Evolutionary conservation across 345 rosid species (phyloP).

Genomic region (Anacardium occidentale): DNA sequence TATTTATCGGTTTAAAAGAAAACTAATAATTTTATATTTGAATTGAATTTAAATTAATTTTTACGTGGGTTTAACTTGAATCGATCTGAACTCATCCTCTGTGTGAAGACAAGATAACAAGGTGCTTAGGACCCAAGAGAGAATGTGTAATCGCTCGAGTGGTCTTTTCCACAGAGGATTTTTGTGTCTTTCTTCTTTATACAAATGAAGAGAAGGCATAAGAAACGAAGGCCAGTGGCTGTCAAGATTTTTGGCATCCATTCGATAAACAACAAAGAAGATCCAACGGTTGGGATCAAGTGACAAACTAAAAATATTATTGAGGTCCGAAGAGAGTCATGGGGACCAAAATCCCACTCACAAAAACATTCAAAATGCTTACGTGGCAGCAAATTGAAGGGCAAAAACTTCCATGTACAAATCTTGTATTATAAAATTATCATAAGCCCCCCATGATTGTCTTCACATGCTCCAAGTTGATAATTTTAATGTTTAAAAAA

Average conservation of each 20-base stretch:
- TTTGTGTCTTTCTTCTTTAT: neutral
- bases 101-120: slow-evolving; percentile 14
- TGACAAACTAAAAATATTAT: neutral
- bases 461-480: slow-evolving; percentile 48
- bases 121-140: neutral
- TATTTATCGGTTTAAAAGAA: no score
- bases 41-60: no score
- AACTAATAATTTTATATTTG: no score
- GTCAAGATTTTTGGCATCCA: slow-evolving; percentile 11
- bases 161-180: slow-evolving; percentile 1
- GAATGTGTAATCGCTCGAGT: neutral
- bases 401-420: slow-evolving; percentile 23
- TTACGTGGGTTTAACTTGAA: no score
- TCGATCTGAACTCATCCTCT: no score
- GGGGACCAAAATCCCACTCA: slow-evolving; percentile 48
- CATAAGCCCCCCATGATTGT: slow-evolving; percentile 35
- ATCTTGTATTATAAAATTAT: neutral
- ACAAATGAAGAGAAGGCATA: neutral
- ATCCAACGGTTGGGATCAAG: slow-evolving; percentile 27
- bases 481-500: slow-evolving; percentile 6
- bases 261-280: neutral
- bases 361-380: neutral
- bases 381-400: slow-evolving; percentile 16
- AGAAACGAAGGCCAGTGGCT: slow-evolving; percentile 7
- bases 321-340: slow-evolving; percentile 28